phyloP scores from a whole-genome alignment of 495 filamentous ascomycete genomes.

The Penicillium pancosmium region DNA sequence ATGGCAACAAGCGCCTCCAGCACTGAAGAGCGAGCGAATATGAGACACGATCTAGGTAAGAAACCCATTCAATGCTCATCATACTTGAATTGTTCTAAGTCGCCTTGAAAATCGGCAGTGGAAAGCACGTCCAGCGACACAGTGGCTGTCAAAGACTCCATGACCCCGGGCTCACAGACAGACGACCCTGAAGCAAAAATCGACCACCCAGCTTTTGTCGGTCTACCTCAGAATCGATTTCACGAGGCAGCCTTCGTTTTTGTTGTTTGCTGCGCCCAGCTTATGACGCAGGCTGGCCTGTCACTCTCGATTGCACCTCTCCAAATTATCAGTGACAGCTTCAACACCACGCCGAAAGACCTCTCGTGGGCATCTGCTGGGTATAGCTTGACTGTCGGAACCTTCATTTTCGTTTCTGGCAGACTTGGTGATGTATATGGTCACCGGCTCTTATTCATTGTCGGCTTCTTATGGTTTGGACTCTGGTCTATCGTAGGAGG shows the following conservation, averaged over 20 bases:
- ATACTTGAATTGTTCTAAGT: not conserved
- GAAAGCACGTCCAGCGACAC: not conserved
- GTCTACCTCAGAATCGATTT: constrained; percentile 9
- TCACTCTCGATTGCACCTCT: constrained; percentile 19
- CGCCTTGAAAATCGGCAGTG: not conserved
- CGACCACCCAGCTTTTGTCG: constrained; percentile 6
- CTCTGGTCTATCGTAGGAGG: constrained; percentile 63
- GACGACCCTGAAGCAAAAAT: constrained; percentile 10
- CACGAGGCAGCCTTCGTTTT: constrained; percentile 17
- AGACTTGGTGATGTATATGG: constrained; percentile 67
- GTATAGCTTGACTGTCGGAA: constrained; percentile 60
- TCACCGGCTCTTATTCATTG: constrained; percentile 59
- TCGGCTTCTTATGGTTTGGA: constrained; percentile 62
- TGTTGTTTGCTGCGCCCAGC: constrained; percentile 19
- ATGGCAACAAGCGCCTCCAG: not conserved
- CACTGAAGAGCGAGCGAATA: no score
- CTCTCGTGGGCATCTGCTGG: constrained; percentile 52
- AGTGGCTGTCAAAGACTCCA: not conserved
- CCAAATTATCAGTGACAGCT: constrained; percentile 15
- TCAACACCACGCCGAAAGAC: constrained; percentile 22
- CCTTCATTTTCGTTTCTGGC: constrained; percentile 66
- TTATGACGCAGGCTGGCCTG: constrained; percentile 23
- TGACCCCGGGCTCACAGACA: not conserved
- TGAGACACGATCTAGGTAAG: no score
- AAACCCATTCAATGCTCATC: no score